These are phyloP conservation scores for Sporothrix brunneoviolacea DNA, from an alignment of 2,329 filamentous ascomycete species.

Conservation along the genomic window DNA sequence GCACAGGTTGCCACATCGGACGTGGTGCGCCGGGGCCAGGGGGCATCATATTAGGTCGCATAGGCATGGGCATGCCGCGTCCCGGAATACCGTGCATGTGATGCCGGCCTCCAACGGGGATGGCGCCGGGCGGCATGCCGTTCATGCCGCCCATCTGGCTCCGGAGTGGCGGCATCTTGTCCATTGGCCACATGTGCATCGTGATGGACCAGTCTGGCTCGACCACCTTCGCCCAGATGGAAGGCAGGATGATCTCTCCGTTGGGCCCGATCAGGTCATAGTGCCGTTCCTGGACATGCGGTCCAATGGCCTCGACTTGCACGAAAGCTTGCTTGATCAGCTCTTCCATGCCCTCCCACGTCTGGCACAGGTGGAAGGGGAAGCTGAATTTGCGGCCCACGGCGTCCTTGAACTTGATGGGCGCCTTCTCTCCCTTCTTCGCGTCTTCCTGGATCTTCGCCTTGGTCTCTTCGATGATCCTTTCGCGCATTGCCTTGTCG, in stretches of 20 bases:
- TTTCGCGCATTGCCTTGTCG: constrained; percentile 48
- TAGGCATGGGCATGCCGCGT: constrained; percentile 7
- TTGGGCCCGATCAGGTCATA: constrained; percentile 76
- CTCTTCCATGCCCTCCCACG: constrained; percentile 82
- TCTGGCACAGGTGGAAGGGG: constrained; percentile 77
- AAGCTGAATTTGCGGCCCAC: constrained; percentile 89
- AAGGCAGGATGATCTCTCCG: constrained; percentile 74
- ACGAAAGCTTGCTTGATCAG: constrained; percentile 79
- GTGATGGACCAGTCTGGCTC: constrained; percentile 65
- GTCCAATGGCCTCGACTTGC: constrained; percentile 69
- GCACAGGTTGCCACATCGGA: background rate
- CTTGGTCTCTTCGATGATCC: constrained; percentile 40
- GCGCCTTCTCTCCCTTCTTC: constrained; percentile 56
- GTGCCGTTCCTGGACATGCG: constrained; percentile 69
- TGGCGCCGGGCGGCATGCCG: constrained; percentile 1
- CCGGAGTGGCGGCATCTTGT: constrained; percentile 30
- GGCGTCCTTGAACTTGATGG: constrained; percentile 86
- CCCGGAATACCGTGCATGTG: constrained; percentile 7
- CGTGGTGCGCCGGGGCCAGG: background rate
- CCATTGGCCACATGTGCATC: constrained; percentile 55
- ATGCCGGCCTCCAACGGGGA: background rate
- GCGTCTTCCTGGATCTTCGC: constrained; percentile 37
- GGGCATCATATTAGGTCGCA: constrained; percentile 5
- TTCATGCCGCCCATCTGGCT: constrained; percentile 13
- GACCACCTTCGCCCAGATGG: constrained; percentile 74